Percentiles rank a stretch among this genome's conserved stretches.
Evolutionary conservation across 148 eudicot genomes (phyloP).

Genomic region (Vaccinium corymbosum): DNA sequence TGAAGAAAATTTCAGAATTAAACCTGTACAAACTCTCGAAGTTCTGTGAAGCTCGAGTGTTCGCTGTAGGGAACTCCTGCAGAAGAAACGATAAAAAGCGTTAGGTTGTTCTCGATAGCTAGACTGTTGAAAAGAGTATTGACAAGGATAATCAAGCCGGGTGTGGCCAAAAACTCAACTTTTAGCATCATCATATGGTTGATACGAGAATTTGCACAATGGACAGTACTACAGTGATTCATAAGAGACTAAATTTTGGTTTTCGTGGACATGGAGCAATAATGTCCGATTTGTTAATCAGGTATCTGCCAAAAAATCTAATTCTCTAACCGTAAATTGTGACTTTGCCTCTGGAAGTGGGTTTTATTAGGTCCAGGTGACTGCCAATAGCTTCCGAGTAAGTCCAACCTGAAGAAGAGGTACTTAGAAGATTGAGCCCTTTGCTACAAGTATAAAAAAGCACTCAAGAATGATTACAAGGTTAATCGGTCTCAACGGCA

Average conservation of each 20-base stretch:
- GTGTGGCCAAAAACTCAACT: conserved; percentile 2
- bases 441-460: neutral
- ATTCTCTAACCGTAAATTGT: conserved; percentile 48
- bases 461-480: neutral
- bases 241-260: neutral
- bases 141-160: neutral
- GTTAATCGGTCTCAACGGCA: conserved; percentile 3
- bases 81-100: neutral
- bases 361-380: conserved; percentile 52
- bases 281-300: neutral
- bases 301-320: neutral
- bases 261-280: neutral
- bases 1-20: conserved; percentile 9
- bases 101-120: neutral
- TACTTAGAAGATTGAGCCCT: neutral
- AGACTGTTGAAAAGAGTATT: neutral
- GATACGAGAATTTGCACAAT: neutral
- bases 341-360: conserved; percentile 44
- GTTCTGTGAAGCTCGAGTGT: conserved; percentile 65
- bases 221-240: neutral
- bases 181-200: neutral
- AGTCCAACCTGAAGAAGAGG: conserved; percentile 50
- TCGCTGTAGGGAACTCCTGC: conserved; percentile 76
- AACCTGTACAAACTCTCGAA: conserved; percentile 66
- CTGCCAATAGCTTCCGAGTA: conserved; percentile 54